A percentile compares a stretch with the other conserved stretches of the same genome.
These are phyloP conservation scores for Nakazawaea ernobii DNA, from an alignment of 805 yeast genomes.

Conservation along the genomic window DNA sequence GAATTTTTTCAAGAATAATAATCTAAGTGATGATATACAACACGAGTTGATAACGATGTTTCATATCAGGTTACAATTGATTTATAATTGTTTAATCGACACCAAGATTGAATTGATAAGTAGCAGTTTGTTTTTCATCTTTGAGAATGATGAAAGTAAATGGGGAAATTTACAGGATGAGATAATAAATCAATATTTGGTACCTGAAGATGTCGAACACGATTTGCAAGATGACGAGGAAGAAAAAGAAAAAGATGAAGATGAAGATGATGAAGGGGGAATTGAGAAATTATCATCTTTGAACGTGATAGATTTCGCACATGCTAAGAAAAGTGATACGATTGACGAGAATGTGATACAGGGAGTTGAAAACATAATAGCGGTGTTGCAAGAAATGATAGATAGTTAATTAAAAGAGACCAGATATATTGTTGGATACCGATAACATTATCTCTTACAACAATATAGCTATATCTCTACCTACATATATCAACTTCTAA, in stretches of 20 bases:
- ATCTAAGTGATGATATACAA: slow-evolving; percentile 26
- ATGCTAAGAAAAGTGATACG: slow-evolving; percentile 58
- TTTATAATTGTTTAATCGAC: slow-evolving; percentile 59
- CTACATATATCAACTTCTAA: background rate
- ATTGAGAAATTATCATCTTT: slow-evolving; percentile 47
- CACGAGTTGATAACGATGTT: slow-evolving; percentile 38
- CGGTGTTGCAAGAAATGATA: background rate
- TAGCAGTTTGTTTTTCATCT: slow-evolving; percentile 66
- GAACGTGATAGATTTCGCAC: slow-evolving; percentile 86
- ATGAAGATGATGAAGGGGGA: slow-evolving; percentile 18
- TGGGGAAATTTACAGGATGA: slow-evolving; percentile 47
- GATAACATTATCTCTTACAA: background rate
- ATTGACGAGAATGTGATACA: slow-evolving; percentile 59
- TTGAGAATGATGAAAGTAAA: slow-evolving; percentile 56
- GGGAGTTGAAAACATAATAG: slow-evolving; percentile 64
- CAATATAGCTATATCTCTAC: background rate
- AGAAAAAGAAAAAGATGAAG: slow-evolving; percentile 27
- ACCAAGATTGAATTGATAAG: slow-evolving; percentile 64
- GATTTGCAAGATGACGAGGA: slow-evolving; percentile 26
- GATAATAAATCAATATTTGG: slow-evolving; percentile 17
- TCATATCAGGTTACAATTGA: slow-evolving; percentile 52
- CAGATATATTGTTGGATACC: background rate
- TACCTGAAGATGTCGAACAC: slow-evolving; percentile 23
- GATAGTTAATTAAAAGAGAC: background rate
- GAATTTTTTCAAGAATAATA: slow-evolving; percentile 36